These are phyloP conservation scores for Smittium mucronatum DNA, from an alignment of 371 early-diverging fungal species.

Conservation along the genomic window DNA sequence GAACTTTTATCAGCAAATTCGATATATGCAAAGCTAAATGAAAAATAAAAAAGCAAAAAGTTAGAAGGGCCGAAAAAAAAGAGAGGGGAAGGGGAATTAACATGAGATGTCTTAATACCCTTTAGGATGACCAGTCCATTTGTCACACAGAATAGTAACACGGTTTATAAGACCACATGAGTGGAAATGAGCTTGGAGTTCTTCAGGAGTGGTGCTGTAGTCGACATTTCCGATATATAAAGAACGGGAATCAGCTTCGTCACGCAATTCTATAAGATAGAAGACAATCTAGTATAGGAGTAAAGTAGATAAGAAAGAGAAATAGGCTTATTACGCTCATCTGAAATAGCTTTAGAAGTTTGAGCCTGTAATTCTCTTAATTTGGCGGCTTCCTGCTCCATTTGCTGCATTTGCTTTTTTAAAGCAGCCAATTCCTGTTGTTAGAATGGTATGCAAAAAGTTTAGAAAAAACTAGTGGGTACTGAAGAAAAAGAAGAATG, in stretches of 20 bases:
- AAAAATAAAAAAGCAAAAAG: no score
- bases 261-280: conserved; percentile 20
- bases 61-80: no score
- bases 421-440: conserved; percentile 60
- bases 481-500: neutral
- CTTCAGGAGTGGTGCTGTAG: conserved; percentile 88
- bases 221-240: conserved; percentile 95
- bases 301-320: neutral
- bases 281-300: neutral
- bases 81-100: no score
- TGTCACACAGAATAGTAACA: conserved; percentile 89
- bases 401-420: conserved; percentile 75
- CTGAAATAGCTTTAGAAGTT: conserved; percentile 64
- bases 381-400: conserved; percentile 93
- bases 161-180: conserved; percentile 94
- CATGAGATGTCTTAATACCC: no score
- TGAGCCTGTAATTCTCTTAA: conserved; percentile 82
- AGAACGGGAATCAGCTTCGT: conserved; percentile 81
- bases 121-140: conserved; percentile 91
- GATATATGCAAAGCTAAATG: conserved; percentile 67
- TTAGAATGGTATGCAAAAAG: neutral
- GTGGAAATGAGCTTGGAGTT: conserved; percentile 90
- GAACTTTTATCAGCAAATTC: conserved; percentile 83
- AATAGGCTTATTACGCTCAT: conserved; percentile 18
- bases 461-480: neutral